Conservation (phyloP, 768 basidiomycete species). For the Macrocybe gigantea region DNA sequence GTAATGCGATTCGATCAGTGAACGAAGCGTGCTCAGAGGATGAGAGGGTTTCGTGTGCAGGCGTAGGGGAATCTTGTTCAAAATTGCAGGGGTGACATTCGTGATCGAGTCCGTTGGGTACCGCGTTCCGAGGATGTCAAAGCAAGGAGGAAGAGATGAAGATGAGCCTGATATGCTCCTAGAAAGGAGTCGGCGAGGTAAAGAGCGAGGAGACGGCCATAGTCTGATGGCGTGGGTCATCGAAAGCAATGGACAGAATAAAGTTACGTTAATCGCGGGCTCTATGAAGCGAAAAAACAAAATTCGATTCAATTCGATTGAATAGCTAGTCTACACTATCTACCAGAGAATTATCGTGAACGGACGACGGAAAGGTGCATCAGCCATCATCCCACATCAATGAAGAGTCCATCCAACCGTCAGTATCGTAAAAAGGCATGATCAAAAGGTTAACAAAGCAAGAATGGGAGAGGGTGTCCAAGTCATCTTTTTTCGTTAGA, state of each 20-base stretch:
- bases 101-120: conserved; percentile 77
- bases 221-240: conserved; percentile 2
- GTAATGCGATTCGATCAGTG: conserved; percentile 82
- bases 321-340: conserved; percentile 29
- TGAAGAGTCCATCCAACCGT: background rate
- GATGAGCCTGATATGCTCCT: conserved; percentile 7
- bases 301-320: conserved; percentile 5
- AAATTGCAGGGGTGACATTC: conserved; percentile 82
- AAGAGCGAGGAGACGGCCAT: conserved; percentile 2
- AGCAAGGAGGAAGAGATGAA: conserved; percentile 14
- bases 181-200: conserved; percentile 2
- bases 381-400: conserved; percentile 1
- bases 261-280: background rate
- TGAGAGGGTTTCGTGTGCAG: conserved; percentile 76
- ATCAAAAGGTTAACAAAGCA: background rate
- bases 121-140: conserved; percentile 55
- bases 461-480: background rate
- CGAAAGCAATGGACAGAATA: too few species aligned
- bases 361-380: conserved; percentile 5
- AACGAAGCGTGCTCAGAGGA: conserved; percentile 81
- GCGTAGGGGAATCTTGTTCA: conserved; percentile 70
- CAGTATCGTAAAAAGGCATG: background rate
- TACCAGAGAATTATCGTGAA: conserved; percentile 21
- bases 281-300: background rate
- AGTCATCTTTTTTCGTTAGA: background rate